Evolutionary conservation across 371 early-diverging fungal genomes (phyloP).

Genomic region (Mucor indicus): DNA sequence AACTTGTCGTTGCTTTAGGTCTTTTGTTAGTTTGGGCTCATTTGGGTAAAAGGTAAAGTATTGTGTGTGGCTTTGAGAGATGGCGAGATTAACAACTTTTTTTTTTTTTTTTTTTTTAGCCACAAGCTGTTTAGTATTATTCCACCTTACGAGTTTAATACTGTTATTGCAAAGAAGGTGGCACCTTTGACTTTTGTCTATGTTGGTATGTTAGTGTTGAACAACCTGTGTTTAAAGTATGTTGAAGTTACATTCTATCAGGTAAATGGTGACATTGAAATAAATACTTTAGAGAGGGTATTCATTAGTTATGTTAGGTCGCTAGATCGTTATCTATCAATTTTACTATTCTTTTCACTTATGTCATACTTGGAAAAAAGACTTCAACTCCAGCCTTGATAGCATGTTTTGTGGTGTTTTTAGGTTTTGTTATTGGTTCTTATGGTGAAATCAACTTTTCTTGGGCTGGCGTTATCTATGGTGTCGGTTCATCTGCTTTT

Average conservation of each 20-base stretch:
- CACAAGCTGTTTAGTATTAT: conserved; percentile 58
- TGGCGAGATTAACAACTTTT: neutral
- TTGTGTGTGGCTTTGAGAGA: neutral
- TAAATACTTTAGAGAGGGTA: neutral
- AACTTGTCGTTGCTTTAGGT: conserved; percentile 62
- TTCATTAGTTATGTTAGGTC: conserved; percentile 31
- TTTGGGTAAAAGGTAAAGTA: conserved; percentile 56
- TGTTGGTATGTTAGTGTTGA: conserved; percentile 69
- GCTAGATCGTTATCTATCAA: conserved; percentile 71
- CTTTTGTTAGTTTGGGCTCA: conserved; percentile 60
- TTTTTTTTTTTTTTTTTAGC: conserved; percentile 19
- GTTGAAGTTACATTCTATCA: conserved; percentile 77
- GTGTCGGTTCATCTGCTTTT: conserved; percentile 68
- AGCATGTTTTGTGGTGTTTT: conserved; percentile 63
- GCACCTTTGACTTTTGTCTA: conserved; percentile 68
- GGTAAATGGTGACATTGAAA: conserved; percentile 19
- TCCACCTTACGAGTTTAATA: conserved; percentile 68
- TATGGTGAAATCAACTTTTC: conserved; percentile 73
- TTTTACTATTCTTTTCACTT: conserved; percentile 72
- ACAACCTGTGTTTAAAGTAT: conserved; percentile 67
- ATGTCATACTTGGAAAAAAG: conserved; percentile 55
- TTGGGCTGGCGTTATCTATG: conserved; percentile 65
- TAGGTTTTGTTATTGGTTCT: conserved; percentile 71
- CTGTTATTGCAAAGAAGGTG: conserved; percentile 52
- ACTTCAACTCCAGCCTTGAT: conserved; percentile 56